phyloP scores from a whole-genome alignment of 331 rosid genomes.

The Telfairia occidentalis region DNA sequence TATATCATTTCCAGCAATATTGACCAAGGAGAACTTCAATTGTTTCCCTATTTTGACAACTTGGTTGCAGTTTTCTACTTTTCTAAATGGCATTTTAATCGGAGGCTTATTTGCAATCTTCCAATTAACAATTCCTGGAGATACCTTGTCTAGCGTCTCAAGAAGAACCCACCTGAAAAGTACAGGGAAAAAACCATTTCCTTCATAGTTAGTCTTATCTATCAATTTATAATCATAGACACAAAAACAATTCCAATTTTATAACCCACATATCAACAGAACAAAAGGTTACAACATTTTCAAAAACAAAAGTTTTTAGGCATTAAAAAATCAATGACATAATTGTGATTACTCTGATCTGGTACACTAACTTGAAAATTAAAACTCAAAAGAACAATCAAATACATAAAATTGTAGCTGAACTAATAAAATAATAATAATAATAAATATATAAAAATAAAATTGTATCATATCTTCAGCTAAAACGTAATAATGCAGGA shows the following conservation, averaged over 20 bases:
- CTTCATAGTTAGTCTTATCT: not conserved
- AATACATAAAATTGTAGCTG: not conserved
- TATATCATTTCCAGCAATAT: constrained; percentile 90
- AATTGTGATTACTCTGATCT: not conserved
- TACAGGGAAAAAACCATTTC: not conserved
- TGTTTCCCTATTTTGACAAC: constrained; percentile 86
- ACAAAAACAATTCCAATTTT: not conserved
- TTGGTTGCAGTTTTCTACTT: constrained; percentile 96
- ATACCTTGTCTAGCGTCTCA: constrained; percentile 80
- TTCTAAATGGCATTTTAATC: constrained; percentile 89
- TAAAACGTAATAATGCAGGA: not conserved
- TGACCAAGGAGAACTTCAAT: constrained; percentile 76
- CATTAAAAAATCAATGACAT: not conserved
- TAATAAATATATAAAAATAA: too few species aligned
- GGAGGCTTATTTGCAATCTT: constrained; percentile 93
- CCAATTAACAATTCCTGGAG: constrained; percentile 89
- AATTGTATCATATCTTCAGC: not conserved
- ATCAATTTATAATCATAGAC: not conserved
- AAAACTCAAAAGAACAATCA: not conserved
- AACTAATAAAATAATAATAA: too few species aligned
- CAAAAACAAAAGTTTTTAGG: not conserved
- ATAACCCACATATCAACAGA: not conserved
- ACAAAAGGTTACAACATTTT: not conserved
- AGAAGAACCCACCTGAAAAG: constrained; percentile 73
- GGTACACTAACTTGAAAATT: not conserved